Evolutionary conservation across 305 asterid genomes (phyloP), one percentile per base, ranked within the genome.

Genomic region (Rubia balearica): DNA sequence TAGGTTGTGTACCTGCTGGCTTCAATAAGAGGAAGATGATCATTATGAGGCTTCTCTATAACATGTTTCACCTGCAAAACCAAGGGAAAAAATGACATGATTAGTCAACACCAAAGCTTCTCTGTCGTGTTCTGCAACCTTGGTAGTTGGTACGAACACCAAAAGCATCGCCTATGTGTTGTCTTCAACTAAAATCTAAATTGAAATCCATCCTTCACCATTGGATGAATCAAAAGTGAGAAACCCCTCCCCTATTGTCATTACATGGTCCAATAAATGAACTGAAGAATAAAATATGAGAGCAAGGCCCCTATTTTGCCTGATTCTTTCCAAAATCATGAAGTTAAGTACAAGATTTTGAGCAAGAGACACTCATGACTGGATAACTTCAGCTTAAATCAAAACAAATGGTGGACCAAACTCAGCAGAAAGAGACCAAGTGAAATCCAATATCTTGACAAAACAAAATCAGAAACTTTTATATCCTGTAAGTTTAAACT

Each of bases 21-120:
- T 84, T 94, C 98, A 73, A 94, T 86, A 88, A 94, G 82, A 9
- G 99, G 91, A 73, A 94, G 99, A 83, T 89, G 95, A 80, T 94
- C 98, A 51, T 94, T 94, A 77, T 89, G 84, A 77, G 98, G 99
- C 86, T 91, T 94, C 82, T 94, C 98, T 72, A 89, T 83, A 72
- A 91, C 98, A 75, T 90, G 81, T 76, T 86, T 77, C 59, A 94
- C 99, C 99, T 94, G 90, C 67, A 76, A 78, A 79, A 61, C 78
- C 67, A 65, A 77, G 45, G 53, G 61, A 61, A 65, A 24, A 57
- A 46, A 21, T 1, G 51, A 57, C 43, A 40, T 33, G 49, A 68
- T 56, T 22, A 70, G 65, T 69, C 73, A 17, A 11, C 12, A 45
- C 11, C 4, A 38, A 68, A 19, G 64, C 53, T 55, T 41, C 17